Conservation (phyloP, 345 rosid genomes). For the Reutealis trisperma region DNA sequence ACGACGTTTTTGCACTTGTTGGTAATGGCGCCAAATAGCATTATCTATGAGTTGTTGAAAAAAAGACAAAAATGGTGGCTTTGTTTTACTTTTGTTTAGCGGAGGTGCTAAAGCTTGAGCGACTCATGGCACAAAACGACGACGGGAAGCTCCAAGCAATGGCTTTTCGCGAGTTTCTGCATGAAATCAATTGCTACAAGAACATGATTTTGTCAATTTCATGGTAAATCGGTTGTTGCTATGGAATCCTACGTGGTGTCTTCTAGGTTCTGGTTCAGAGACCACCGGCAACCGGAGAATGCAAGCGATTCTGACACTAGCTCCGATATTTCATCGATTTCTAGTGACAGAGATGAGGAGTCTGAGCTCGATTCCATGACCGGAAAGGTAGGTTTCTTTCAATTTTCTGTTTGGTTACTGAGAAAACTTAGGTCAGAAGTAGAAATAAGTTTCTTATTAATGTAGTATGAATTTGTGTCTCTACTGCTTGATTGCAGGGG, state of each 20-base stretch:
- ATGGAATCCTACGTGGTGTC: slow-evolving; percentile 42
- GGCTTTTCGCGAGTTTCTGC: slow-evolving; percentile 9
- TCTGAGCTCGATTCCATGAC: slow-evolving; percentile 56
- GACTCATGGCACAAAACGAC: slow-evolving; percentile 34
- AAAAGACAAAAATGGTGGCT: neutral
- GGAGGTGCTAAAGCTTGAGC: slow-evolving; percentile 21
- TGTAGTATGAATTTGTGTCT: neutral
- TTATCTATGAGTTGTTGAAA: neutral
- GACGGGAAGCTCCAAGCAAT: slow-evolving; percentile 12
- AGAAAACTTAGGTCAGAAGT: neutral
- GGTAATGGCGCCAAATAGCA: slow-evolving; percentile 13
- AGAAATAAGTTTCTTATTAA: neutral
- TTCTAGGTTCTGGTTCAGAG: slow-evolving; percentile 54
- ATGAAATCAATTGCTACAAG: neutral
- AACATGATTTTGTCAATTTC: neutral
- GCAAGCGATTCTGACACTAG: slow-evolving; percentile 30
- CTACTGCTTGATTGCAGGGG: slow-evolving; percentile 37
- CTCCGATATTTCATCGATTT: slow-evolving; percentile 38
- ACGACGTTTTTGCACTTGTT: neutral
- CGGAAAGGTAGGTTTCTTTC: slow-evolving; percentile 37
- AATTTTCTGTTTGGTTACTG: neutral
- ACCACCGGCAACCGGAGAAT: slow-evolving; percentile 38
- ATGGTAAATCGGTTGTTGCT: slow-evolving; percentile 7
- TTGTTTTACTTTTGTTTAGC: slow-evolving; percentile 1
- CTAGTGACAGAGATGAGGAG: slow-evolving; percentile 33